Base-by-base conservation (phyloP, 495 filamentous ascomycete species). In the Thermothielavioides terrestris region DNA sequence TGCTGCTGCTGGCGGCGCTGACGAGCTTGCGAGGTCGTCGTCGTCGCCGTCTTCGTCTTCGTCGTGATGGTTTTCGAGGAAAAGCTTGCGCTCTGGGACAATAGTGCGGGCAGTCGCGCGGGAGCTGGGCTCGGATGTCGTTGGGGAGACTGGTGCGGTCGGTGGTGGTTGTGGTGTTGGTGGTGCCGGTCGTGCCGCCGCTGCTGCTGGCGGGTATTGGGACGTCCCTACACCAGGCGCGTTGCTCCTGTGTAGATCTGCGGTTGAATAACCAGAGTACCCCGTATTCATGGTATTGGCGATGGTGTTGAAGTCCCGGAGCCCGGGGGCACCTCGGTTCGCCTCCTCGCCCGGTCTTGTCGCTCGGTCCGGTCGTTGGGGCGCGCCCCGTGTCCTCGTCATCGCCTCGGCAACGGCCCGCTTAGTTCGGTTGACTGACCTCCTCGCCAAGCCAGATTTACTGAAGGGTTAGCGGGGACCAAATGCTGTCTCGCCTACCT, bases 371-470 rank as follows among this genome's bases (percentile, higher is more conserved):
- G 48, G 22, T 26, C 27, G 40, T 31, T 32, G 49, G 3, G 26
- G 49, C 22, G 49, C 40, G 2, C 39, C 23, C 14, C 32, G 23
- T 6, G 30, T 31, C 40, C 25, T 51, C 49, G 39, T 25, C 49
- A 51, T 44, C 15, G 26, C 1, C 21, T 38, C 49, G 18, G 15
- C 14, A 7, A 3, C 30, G n/a, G 20, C 37, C 15, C 47, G 15
- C 27, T 18, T 25, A 18, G 1, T 4, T 31, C 20, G 27, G 35
- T 34, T 17, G 15, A 6, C 7, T 30, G 17, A n/a, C 36, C 18
- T 22, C 22, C 46, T 6, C 35, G 35, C 47, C 47, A 42, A 42
- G 37, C 27, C 20, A 28, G 12, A 9, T 21, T 15, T 22, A 11
- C 4, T 4, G 4, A 4, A n/a, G 17, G 5, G 3, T 28, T 31